Conservation (phyloP, 2,329 filamentous ascomycete genomes). For the Blastomyces parvus region DNA sequence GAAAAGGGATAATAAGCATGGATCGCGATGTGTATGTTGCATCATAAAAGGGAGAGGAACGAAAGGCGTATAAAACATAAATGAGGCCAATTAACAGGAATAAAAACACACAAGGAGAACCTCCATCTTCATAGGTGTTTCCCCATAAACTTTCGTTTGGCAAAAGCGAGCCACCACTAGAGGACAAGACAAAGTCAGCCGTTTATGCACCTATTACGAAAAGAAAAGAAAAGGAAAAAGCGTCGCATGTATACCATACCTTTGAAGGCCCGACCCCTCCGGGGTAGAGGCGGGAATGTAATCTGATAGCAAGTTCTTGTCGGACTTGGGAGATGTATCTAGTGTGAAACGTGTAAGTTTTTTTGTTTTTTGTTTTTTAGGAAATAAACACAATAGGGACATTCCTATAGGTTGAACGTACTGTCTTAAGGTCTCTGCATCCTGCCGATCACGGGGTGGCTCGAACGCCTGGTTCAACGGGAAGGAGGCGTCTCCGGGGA, state of each 20-base stretch:
- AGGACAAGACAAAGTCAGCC: conserved; percentile 3
- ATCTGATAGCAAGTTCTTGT: conserved; percentile 74
- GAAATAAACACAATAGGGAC: neutral
- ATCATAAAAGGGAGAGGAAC: neutral
- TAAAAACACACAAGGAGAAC: conserved; percentile 1
- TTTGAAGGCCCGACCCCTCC: conserved; percentile 60
- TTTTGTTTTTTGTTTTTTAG: neutral
- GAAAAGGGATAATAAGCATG: neutral
- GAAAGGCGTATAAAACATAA: neutral
- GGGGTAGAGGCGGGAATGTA: conserved; percentile 79
- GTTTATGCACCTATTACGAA: neutral
- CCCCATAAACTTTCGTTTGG: conserved; percentile 99
- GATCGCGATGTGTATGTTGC: neutral
- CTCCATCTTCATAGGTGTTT: conserved; percentile 59
- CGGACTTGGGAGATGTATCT: conserved; percentile 70
- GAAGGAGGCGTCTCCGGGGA: conserved; percentile 87
- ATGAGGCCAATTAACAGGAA: conserved; percentile 2
- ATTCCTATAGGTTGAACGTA: conserved; percentile 41
- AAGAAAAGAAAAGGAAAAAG: neutral
- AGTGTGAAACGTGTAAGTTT: neutral
- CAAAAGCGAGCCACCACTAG: conserved; percentile 98
- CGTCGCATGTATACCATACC: conserved; percentile 29
- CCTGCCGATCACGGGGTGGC: conserved; percentile 72
- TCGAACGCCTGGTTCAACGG: conserved; percentile 97
- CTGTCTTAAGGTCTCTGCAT: conserved; percentile 78